These are phyloP conservation scores for Tardiomyces depauwii DNA, from an alignment of 1,139 yeast genomes.

Conservation along the genomic window DNA sequence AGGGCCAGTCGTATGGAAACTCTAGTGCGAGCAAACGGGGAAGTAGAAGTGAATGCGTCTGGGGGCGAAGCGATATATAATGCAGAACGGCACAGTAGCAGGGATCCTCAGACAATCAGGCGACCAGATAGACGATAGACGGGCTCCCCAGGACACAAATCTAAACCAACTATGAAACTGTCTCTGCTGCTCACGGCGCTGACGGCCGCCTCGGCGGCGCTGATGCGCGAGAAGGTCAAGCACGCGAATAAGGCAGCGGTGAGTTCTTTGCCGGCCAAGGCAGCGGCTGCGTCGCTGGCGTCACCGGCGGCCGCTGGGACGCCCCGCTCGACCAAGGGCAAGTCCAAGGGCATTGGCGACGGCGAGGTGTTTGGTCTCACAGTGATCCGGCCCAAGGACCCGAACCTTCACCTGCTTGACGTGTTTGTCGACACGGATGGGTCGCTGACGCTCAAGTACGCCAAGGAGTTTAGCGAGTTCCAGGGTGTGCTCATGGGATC, in stretches of 20 bases:
- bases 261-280: neutral
- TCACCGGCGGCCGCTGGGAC: neutral
- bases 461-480: constrained; percentile 12
- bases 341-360: constrained; percentile 1
- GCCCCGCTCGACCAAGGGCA: neutral
- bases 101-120: too few relatives aligned
- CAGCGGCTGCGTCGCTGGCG: too few relatives aligned
- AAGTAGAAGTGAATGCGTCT: too few relatives aligned
- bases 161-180: constrained; percentile 9
- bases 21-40: too few relatives aligned
- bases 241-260: neutral
- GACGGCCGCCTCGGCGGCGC: neutral
- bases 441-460: constrained; percentile 12
- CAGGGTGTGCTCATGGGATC: constrained; percentile 16
- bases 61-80: too few relatives aligned
- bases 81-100: too few relatives aligned
- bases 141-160: constrained; percentile 16
- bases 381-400: constrained; percentile 7
- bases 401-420: constrained; percentile 11
- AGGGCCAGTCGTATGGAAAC: too few relatives aligned
- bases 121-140: constrained; percentile 1
- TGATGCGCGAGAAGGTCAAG: neutral
- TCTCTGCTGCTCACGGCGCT: neutral
- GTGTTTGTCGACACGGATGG: constrained; percentile 16
- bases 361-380: constrained; percentile 20